Evolutionary conservation across 768 basidiomycete species (phyloP).

Genomic region (Serendipita indica): DNA sequence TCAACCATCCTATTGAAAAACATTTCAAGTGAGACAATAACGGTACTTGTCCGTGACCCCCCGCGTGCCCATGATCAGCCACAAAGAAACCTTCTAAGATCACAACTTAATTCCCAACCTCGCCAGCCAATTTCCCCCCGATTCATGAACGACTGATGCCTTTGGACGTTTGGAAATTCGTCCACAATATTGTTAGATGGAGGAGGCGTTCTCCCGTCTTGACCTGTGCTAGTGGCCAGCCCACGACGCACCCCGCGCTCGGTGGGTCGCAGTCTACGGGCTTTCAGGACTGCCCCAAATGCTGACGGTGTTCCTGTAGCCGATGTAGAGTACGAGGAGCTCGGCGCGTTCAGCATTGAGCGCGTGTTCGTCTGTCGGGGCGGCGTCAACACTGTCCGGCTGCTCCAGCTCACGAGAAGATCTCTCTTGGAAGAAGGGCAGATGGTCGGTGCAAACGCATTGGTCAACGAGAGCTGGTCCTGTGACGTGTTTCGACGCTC

Average conservation of each 20-base stretch:
- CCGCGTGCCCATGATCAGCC: too few relatives aligned
- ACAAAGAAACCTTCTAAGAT: too few relatives aligned
- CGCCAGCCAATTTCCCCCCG: neutral
- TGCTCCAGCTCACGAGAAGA: slow-evolving; percentile 4
- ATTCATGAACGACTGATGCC: neutral
- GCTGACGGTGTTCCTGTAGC: too few relatives aligned
- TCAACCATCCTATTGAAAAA: too few relatives aligned
- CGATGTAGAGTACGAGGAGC: neutral
- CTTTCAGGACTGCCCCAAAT: too few relatives aligned
- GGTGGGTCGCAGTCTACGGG: too few relatives aligned
- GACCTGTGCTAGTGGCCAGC: neutral
- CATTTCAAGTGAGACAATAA: too few relatives aligned
- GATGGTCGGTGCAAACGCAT: neutral
- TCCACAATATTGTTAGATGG: neutral
- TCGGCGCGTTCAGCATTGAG: neutral
- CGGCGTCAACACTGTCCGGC: slow-evolving; percentile 1
- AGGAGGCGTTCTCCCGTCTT: neutral
- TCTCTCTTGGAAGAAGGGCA: neutral
- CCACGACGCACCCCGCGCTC: neutral
- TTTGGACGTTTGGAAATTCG: slow-evolving; percentile 5
- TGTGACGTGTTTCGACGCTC: neutral
- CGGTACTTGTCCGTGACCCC: too few relatives aligned
- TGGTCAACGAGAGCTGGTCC: slow-evolving; percentile 1
- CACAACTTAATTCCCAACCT: too few relatives aligned
- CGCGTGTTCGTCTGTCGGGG: neutral